phyloP scores from a whole-genome alignment of 164 flowering plant species.

The Liquidambar formosana region DNA sequence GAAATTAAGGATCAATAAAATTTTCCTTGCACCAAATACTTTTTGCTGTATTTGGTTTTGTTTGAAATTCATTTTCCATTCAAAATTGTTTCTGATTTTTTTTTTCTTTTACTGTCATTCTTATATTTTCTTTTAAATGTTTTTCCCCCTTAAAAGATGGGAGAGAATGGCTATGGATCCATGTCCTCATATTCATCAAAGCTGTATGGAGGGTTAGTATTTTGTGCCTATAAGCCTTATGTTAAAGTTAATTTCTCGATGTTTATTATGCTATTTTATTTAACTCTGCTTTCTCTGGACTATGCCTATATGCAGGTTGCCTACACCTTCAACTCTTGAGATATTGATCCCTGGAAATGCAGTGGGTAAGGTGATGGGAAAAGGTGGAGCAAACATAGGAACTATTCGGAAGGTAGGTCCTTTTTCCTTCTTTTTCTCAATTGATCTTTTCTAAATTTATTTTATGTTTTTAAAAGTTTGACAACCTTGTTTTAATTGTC shows the following conservation, averaged over 20 bases:
- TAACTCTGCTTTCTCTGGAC: background rate
- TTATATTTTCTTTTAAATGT: background rate
- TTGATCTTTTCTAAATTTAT: background rate
- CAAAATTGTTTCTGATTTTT: background rate
- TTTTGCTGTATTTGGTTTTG: too few relatives aligned
- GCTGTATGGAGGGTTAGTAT: conserved; percentile 75
- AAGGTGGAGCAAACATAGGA: conserved; percentile 76
- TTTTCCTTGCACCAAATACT: background rate
- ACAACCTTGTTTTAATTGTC: too few relatives aligned
- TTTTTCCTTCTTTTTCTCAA: background rate
- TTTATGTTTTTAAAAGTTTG: too few relatives aligned
- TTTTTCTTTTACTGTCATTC: background rate
- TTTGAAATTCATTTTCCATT: too few relatives aligned
- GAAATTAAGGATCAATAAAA: too few relatives aligned
- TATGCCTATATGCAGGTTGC: conserved; percentile 41
- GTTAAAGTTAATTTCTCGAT: background rate
- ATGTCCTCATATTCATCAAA: conserved; percentile 70
- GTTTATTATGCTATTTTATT: background rate
- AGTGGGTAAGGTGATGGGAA: conserved; percentile 87
- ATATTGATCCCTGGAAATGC: conserved; percentile 83
- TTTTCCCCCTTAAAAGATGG: conserved; percentile 46
- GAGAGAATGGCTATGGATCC: conserved; percentile 74
- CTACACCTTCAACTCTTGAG: conserved; percentile 64
- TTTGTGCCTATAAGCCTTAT: background rate
- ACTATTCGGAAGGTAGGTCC: conserved; percentile 77